Percentiles rank a stretch among this genome's conserved stretches.
These are phyloP conservation scores for Kluyveromyces aestuarii DNA, from an alignment of 805 yeast species.

Conservation along the genomic window DNA sequence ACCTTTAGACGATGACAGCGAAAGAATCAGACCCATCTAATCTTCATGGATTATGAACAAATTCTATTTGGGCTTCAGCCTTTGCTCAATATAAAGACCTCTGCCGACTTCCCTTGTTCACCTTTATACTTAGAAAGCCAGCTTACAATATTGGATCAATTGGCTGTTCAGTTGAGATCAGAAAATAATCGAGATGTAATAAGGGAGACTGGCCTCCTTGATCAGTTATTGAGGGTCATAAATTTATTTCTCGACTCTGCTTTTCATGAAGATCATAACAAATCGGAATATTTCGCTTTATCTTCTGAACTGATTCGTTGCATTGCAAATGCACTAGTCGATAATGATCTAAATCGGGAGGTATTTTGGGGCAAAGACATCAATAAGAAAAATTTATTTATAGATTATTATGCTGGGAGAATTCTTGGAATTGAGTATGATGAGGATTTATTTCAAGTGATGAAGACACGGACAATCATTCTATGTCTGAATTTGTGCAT, in stretches of 20 bases:
- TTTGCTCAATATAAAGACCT: constrained; percentile 12
- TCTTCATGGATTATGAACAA: constrained; percentile 26
- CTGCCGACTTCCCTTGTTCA: constrained; percentile 13
- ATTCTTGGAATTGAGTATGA: constrained; percentile 10
- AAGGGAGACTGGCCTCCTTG: constrained; percentile 21
- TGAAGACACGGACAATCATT: constrained; percentile 23
- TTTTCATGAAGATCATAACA: constrained; percentile 5
- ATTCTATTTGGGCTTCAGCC: constrained; percentile 26
- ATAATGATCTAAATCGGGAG: constrained; percentile 23
- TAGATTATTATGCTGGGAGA: constrained; percentile 12
- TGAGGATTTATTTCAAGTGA: constrained; percentile 6
- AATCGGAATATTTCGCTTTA: constrained; percentile 12
- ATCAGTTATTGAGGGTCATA: constrained; percentile 12
- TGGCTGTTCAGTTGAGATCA: constrained; percentile 24
- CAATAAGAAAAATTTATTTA: constrained; percentile 7
- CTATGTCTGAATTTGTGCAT: constrained; percentile 22
- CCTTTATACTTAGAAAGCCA: constrained; percentile 13
- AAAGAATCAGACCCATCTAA: too few relatives aligned
- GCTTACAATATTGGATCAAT: constrained; percentile 19
- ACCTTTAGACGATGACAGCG: too few relatives aligned
- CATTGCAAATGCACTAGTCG: constrained; percentile 25
- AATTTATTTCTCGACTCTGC: constrained; percentile 8
- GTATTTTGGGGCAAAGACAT: constrained; percentile 7
- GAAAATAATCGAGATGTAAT: constrained; percentile 23
- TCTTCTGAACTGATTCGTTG: constrained; percentile 26